Conservation (phyloP, 1,284 basidiomycete genomes). For the Sporisorium reilianum region DNA sequence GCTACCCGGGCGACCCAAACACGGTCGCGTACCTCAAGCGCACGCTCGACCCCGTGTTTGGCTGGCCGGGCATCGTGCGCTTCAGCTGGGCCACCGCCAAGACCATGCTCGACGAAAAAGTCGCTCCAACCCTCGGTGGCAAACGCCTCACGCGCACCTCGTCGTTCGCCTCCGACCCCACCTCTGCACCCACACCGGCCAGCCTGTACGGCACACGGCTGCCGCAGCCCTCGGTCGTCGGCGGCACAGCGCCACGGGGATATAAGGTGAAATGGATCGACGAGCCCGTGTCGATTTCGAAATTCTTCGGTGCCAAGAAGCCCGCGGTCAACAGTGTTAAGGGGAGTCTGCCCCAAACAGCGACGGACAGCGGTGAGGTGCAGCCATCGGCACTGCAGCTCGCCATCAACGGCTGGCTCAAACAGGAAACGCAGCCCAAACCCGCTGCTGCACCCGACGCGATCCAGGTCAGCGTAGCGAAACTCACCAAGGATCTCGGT, state of each 20-base stretch:
- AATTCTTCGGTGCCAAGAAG: conserved; percentile 46
- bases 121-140: conserved; percentile 11
- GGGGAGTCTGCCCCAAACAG: neutral
- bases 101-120: conserved; percentile 80
- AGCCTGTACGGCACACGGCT: conserved; percentile 39
- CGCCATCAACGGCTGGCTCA: conserved; percentile 34
- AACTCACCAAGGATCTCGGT: conserved; percentile 32
- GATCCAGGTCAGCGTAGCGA: conserved; percentile 21
- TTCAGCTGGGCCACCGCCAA: conserved; percentile 98
- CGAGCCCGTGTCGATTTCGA: conserved; percentile 50
- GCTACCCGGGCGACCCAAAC: conserved; percentile 79
- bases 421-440: conserved; percentile 19
- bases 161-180: conserved; percentile 12
- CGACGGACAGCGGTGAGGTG: neutral
- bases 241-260: conserved; percentile 21
- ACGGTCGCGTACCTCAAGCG: conserved; percentile 87
- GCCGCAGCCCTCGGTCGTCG: conserved; percentile 13
- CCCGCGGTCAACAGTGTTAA: neutral
- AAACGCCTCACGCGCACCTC: conserved; percentile 28
- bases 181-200: neutral
- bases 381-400: conserved; percentile 14
- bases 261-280: conserved; percentile 58
- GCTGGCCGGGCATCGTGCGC: conserved; percentile 87
- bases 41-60: conserved; percentile 88
- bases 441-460: neutral